These are phyloP conservation scores for Colletotrichum musae DNA, from an alignment of 2,329 filamentous ascomycete genomes.

Conservation along the genomic window DNA sequence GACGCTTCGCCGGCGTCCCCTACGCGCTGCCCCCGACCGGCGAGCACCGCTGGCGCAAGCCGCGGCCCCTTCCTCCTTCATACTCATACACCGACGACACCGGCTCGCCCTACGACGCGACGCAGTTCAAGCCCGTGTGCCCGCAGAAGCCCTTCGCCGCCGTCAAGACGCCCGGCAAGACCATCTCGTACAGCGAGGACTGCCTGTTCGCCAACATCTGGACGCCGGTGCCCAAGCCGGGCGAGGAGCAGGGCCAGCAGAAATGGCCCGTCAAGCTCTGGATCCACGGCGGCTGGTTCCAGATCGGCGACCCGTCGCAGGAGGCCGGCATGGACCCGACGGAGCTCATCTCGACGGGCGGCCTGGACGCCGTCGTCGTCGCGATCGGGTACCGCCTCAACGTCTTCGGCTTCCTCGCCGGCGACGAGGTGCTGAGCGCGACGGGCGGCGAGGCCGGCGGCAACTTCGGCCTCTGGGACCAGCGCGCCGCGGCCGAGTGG, in stretches of 20 bases:
- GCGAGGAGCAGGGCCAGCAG: conserved; percentile 36
- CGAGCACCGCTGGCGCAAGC: conserved; percentile 55
- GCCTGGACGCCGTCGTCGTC: conserved; percentile 57
- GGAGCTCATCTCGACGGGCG: conserved; percentile 55
- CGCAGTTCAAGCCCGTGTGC: conserved; percentile 53
- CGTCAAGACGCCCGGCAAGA: conserved; percentile 45
- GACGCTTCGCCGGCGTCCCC: conserved; percentile 53
- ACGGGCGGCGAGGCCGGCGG: conserved; percentile 38
- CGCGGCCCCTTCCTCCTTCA: conserved; percentile 48
- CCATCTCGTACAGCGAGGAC: conserved; percentile 58
- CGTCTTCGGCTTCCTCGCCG: conserved; percentile 63
- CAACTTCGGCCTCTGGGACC: conserved; percentile 63
- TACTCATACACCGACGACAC: conserved; percentile 48
- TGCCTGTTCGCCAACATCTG: conserved; percentile 65
- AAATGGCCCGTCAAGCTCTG: conserved; percentile 58
- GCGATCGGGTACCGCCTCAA: conserved; percentile 64
- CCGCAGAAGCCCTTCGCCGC: conserved; percentile 54
- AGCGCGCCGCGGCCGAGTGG: conserved; percentile 66
- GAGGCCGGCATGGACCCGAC: conserved; percentile 59
- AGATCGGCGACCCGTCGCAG: conserved; percentile 60
- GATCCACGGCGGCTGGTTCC: conserved; percentile 64
- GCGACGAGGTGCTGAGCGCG: conserved; percentile 51
- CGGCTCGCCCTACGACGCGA: conserved; percentile 53
- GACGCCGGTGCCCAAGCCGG: conserved; percentile 53
- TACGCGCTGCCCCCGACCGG: conserved; percentile 58